Base-by-base conservation (phyloP, 2,329 filamentous ascomycete species). In the Immersiporthe knoxdaviesiana region DNA sequence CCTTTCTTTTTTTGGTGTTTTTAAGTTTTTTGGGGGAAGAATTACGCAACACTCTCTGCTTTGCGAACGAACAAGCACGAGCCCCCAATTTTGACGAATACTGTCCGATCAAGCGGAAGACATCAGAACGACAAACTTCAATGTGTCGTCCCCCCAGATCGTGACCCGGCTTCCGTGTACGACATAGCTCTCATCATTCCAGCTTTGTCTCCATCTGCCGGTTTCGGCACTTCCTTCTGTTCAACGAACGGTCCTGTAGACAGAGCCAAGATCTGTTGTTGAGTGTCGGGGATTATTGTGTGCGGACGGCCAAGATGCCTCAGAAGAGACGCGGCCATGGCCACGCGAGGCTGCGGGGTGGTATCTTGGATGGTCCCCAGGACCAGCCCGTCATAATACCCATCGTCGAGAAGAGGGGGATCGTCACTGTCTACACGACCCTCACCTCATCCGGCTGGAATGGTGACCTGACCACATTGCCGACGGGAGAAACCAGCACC, bases 371-470 rank as follows among this genome's bases (percentile, higher is more conserved):
- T 54, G 61, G 21, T 59, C 39, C 41, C 16, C 65, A 5, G 7
- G 27, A 56, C 7, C 21, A 50, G 14, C 54, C 56, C 12, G 10
- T 44, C 27, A 52, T 63, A 18, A 50, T 27, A 52, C 56, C 35
- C 8, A 56, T n/a, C 14, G 32, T 67, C 7, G 52, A 65, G 32
- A 67, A 69, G 37, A 66, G 66, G 39, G 60, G 65, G 24, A 61
- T 69, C 16, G 67, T 71, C 39, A 79, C 78, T 5, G 73, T 79
- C 12, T 79, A 76, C 68, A 73, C 74, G 35, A 80, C 79, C 32
- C 66, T 78, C 74, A 72, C 72, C 11, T 69, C 72, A 50, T 66
- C 67, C 2, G 70, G 66, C 52, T 73, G 68, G 68, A 32, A 50
- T 12, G 70, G 68, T 16, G 44, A 37, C 30, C 24, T 70, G 66